A percentile compares a stretch with the other conserved stretches of the same genome.
Evolutionary conservation across 345 rosid species (phyloP).

Genomic region (Salix brachista): DNA sequence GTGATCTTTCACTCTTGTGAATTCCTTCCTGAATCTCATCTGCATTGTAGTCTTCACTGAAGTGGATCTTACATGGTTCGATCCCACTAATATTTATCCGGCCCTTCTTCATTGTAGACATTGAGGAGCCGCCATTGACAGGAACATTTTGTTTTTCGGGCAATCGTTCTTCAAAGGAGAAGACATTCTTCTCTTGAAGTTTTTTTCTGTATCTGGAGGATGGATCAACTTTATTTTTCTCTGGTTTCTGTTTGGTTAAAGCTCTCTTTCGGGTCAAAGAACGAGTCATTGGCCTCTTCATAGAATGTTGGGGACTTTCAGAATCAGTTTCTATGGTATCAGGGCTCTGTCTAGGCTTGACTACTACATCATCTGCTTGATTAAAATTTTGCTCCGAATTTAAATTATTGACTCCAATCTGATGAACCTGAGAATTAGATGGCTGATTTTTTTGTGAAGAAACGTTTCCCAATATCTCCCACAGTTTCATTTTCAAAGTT

Average conservation of each 20-base stretch:
- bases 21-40: slow-evolving; percentile 35
- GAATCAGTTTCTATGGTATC: slow-evolving; percentile 84
- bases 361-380: slow-evolving; percentile 24
- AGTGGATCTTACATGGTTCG: slow-evolving; percentile 40
- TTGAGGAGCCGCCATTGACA: slow-evolving; percentile 31
- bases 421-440: slow-evolving; percentile 37
- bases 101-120: slow-evolving; percentile 36
- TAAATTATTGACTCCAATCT: slow-evolving; percentile 31
- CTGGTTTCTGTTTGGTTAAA: slow-evolving; percentile 29
- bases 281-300: slow-evolving; percentile 57
- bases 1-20: slow-evolving; percentile 31
- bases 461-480: slow-evolving; percentile 65
- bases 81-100: slow-evolving; percentile 32
- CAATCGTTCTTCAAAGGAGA: slow-evolving; percentile 51
- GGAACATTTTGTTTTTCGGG: slow-evolving; percentile 28
- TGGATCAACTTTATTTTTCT: slow-evolving; percentile 28
- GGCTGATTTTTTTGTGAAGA: slow-evolving; percentile 56
- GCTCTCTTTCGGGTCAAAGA: slow-evolving; percentile 47
- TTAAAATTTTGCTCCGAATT: slow-evolving; percentile 30
- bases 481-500: slow-evolving; percentile 68
- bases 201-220: slow-evolving; percentile 35
- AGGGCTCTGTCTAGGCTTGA: slow-evolving; percentile 48
- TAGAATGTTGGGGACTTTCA: slow-evolving; percentile 47
- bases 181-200: slow-evolving; percentile 35
- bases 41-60: slow-evolving; percentile 33